Conservation (phyloP, 2,329 filamentous ascomycete genomes). For the Colletotrichum trifolii region DNA sequence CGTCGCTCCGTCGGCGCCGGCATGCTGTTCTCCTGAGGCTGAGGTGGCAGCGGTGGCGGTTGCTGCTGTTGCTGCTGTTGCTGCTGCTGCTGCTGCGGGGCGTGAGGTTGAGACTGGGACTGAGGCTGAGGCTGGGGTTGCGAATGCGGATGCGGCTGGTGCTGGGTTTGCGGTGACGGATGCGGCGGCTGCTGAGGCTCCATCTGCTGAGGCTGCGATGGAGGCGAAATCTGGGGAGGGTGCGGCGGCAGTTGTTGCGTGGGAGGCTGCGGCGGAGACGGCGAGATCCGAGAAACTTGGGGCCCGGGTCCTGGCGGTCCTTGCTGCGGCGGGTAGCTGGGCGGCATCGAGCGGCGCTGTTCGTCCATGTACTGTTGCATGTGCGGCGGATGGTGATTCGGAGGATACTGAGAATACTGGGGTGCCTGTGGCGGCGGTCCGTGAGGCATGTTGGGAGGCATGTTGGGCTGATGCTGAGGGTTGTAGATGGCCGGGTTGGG, state of each 20-base stretch:
- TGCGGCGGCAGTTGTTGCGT: conserved; percentile 62
- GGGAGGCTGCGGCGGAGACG: conserved; percentile 69
- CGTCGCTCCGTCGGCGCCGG: conserved; percentile 61
- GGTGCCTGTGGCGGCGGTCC: conserved; percentile 49
- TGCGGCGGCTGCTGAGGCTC: conserved; percentile 45
- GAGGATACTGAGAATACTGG: conserved; percentile 50
- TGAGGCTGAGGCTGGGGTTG: conserved; percentile 49
- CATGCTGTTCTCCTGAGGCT: conserved; percentile 61
- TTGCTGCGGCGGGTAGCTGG: conserved; percentile 67
- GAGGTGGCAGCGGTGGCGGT: conserved; percentile 53
- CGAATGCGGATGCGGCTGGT: conserved; percentile 44
- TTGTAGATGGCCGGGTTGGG: conserved; percentile 89
- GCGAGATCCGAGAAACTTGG: conserved; percentile 61
- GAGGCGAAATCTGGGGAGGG: conserved; percentile 62
- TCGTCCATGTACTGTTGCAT: conserved; percentile 82
- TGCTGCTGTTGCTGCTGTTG: conserved; percentile 49
- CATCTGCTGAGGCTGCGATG: conserved; percentile 57
- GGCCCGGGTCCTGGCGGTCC: conserved; percentile 59
- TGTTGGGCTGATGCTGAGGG: conserved; percentile 62
- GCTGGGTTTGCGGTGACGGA: conserved; percentile 51
- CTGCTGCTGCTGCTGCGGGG: conserved; percentile 54
- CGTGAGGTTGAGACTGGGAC: too few species aligned
- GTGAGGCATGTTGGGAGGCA: conserved; percentile 53
- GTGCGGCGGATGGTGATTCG: conserved; percentile 44
- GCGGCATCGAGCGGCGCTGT: conserved; percentile 79